phyloP scores from a whole-genome alignment of 257 asterid species.

The Prunella vulgaris region DNA sequence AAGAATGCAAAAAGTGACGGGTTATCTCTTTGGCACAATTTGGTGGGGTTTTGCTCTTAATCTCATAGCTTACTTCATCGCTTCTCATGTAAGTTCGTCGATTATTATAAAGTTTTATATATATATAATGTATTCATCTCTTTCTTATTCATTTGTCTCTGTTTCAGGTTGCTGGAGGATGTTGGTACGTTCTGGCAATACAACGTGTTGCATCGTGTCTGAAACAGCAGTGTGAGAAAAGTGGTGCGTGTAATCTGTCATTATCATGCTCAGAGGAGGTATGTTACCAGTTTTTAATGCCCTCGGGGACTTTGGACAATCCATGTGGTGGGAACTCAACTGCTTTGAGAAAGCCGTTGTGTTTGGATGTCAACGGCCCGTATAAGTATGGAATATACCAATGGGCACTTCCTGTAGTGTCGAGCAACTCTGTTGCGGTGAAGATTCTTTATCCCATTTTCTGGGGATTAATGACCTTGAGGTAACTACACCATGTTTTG shows the following conservation, averaged over 20 bases:
- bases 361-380: slow-evolving; percentile 86
- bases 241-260: slow-evolving; percentile 43
- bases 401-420: slow-evolving; percentile 91
- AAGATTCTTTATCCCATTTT: slow-evolving; percentile 92
- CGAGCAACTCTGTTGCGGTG: slow-evolving; percentile 72
- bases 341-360: slow-evolving; percentile 43
- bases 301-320: slow-evolving; percentile 39
- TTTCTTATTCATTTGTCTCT: not conserved
- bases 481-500: slow-evolving; percentile 37
- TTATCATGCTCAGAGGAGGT: slow-evolving; percentile 76
- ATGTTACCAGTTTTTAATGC: slow-evolving; percentile 60
- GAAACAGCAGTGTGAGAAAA: slow-evolving; percentile 53
- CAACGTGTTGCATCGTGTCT: slow-evolving; percentile 86
- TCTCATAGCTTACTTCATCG: slow-evolving; percentile 96
- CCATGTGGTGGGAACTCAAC: slow-evolving; percentile 72
- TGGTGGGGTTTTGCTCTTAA: slow-evolving; percentile 99
- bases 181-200: slow-evolving; percentile 95
- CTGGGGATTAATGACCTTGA: slow-evolving; percentile 95
- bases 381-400: slow-evolving; percentile 75
- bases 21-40: slow-evolving; percentile 94
- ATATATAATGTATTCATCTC: not conserved
- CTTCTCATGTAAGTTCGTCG: slow-evolving; percentile 73
- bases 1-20: slow-evolving; percentile 93
- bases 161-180: slow-evolving; percentile 90
- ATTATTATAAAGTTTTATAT: too few species aligned